Evolutionary conservation across 78 protist species (phyloP).

Genomic region (Salpingoeca rosetta): DNA sequence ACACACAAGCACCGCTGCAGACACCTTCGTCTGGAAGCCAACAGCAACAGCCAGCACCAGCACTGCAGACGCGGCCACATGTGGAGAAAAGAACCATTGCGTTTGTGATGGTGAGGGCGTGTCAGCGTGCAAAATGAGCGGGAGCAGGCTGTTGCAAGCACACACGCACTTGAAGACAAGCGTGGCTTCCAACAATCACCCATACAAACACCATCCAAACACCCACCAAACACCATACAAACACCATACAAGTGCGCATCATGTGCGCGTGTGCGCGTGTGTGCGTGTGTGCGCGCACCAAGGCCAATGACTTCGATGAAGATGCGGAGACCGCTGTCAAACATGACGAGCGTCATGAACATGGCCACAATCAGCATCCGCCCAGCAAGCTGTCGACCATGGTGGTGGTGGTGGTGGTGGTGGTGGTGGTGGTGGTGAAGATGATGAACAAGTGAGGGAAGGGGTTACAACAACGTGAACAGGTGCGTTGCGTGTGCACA

Average conservation of each 20-base stretch:
- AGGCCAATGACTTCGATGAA: not conserved
- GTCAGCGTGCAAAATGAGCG: too few relatives aligned
- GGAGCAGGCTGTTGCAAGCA: too few relatives aligned
- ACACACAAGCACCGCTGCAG: constrained; percentile 5
- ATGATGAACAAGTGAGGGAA: not conserved
- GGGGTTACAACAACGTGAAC: not conserved
- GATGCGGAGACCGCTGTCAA: not conserved
- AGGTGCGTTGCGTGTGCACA: not conserved
- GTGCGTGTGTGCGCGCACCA: not conserved
- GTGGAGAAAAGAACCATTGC: not conserved
- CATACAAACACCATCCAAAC: not conserved
- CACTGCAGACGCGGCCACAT: not conserved
- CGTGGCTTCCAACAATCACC: constrained; percentile 7
- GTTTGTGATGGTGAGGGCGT: not conserved
- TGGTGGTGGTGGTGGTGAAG: not conserved
- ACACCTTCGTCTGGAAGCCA: constrained; percentile 12
- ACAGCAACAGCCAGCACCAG: not conserved
- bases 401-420: not conserved
- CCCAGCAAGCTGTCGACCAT: not conserved
- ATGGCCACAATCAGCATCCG: constrained; percentile 10
- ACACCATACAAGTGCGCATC: too few relatives aligned
- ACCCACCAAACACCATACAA: not conserved
- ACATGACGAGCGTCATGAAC: constrained; percentile 16
- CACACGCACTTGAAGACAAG: too few relatives aligned
- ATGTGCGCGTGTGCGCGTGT: not conserved